Evolutionary conservation across 768 basidiomycete genomes (phyloP).

Genomic region (Lactarius trivialis): DNA sequence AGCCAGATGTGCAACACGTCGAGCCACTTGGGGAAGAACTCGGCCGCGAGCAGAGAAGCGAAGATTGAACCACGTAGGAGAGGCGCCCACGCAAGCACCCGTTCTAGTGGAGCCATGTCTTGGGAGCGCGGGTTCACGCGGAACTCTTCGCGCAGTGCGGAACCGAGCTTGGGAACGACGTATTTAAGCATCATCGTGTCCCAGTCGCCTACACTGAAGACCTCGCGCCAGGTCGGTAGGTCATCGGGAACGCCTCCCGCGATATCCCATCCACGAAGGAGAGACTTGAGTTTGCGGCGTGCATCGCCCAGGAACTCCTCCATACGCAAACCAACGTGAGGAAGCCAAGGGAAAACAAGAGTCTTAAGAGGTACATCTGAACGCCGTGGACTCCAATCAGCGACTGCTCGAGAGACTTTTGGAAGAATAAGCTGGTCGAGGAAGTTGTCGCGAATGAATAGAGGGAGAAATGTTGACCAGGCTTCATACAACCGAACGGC

Average conservation of each 20-base stretch:
- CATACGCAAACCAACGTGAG: slow-evolving; percentile 73
- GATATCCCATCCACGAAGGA: slow-evolving; percentile 69
- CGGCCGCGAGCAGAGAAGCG: slow-evolving; percentile 76
- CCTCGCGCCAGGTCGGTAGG: slow-evolving; percentile 66
- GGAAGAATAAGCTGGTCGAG: slow-evolving; percentile 94
- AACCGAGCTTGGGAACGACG: slow-evolving; percentile 85
- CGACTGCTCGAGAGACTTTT: slow-evolving; percentile 78
- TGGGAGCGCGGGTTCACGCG: slow-evolving; percentile 87
- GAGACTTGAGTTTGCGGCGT: slow-evolving; percentile 72
- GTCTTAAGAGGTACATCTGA: slow-evolving; percentile 58
- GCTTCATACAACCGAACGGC: slow-evolving; percentile 80
- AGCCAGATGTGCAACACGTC: slow-evolving; percentile 91
- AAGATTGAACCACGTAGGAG: slow-evolving; percentile 73
- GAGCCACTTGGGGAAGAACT: slow-evolving; percentile 98
- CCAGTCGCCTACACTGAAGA: slow-evolving; percentile 82
- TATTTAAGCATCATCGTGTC: slow-evolving; percentile 86
- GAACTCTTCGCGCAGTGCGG: slow-evolving; percentile 77
- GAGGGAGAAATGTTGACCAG: slow-evolving; percentile 83
- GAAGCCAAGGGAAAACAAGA: slow-evolving; percentile 94
- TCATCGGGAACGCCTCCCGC: slow-evolving; percentile 72
- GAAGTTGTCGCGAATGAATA: slow-evolving; percentile 89
- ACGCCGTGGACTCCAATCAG: slow-evolving; percentile 71
- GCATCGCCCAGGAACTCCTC: slow-evolving; percentile 86
- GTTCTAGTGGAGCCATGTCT: slow-evolving; percentile 73
- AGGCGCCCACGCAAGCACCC: slow-evolving; percentile 69